Conservation (phyloP, 2,329 filamentous ascomycete species). For the Fusarium protoensiforme region DNA sequence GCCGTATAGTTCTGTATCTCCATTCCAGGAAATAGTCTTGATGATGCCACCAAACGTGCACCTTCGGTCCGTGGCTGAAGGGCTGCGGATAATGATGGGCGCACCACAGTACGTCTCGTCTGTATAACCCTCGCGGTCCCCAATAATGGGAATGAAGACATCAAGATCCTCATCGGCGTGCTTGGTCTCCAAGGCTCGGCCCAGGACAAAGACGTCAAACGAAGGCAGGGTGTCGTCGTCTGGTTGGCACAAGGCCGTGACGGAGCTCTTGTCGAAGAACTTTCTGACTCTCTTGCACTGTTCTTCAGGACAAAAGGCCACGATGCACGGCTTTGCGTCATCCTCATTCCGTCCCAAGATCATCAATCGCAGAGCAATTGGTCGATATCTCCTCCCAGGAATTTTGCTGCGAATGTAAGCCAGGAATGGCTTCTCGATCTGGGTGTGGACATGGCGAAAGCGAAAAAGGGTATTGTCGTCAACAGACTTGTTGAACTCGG, state of each 20-base stretch:
- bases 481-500: background rate
- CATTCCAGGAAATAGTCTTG: background rate
- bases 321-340: background rate
- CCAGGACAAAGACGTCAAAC: background rate
- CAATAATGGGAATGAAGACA: background rate
- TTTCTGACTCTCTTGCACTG: background rate
- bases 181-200: background rate
- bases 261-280: background rate
- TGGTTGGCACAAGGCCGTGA: background rate
- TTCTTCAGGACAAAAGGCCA: background rate
- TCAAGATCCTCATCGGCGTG: background rate
- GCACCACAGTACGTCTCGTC: background rate
- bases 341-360: background rate
- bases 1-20: background rate
- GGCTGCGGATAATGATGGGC: background rate
- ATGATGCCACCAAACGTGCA: background rate
- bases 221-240: background rate
- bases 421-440: background rate
- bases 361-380: background rate
- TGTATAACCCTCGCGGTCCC: background rate
- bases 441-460: background rate
- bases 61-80: background rate
- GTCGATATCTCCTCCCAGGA: background rate
- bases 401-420: background rate
- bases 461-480: background rate